phyloP scores from a whole-genome alignment of 2,329 filamentous ascomycete genomes.

The Coniochaeta hoffmannii region DNA sequence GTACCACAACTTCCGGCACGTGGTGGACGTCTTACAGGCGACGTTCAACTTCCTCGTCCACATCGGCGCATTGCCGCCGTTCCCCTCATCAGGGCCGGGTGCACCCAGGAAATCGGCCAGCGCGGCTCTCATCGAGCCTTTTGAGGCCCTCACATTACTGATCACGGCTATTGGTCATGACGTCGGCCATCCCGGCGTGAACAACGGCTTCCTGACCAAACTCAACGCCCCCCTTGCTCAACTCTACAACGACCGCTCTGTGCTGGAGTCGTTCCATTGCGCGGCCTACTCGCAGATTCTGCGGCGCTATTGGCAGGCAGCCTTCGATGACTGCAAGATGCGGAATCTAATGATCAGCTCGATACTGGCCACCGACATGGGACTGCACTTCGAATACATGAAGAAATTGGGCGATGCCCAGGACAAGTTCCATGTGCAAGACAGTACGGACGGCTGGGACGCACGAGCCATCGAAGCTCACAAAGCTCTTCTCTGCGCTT shows the following conservation, averaged over 20 bases:
- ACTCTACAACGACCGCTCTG: slow-evolving; percentile 93
- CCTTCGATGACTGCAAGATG: slow-evolving; percentile 72
- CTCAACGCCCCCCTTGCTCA: slow-evolving; percentile 90
- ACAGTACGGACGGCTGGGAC: slow-evolving; percentile 66
- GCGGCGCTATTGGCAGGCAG: slow-evolving; percentile 80
- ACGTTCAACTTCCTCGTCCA: slow-evolving; percentile 83
- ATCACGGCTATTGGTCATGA: slow-evolving; percentile 97
- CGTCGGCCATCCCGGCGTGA: slow-evolving; percentile 94
- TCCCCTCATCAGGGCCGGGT: slow-evolving; percentile 33
- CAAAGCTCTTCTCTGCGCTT: slow-evolving; percentile 73
- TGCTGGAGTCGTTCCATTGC: slow-evolving; percentile 95
- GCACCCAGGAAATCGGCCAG: slow-evolving; percentile 51
- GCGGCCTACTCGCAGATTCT: slow-evolving; percentile 95
- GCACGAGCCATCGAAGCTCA: slow-evolving; percentile 68
- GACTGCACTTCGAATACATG: slow-evolving; percentile 95
- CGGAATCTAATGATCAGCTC: slow-evolving; percentile 91
- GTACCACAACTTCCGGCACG: slow-evolving; percentile 97
- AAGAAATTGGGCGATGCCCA: slow-evolving; percentile 75
- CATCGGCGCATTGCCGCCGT: slow-evolving; percentile 68
- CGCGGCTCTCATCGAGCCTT: slow-evolving; percentile 69
- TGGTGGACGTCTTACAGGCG: slow-evolving; percentile 91
- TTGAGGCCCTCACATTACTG: slow-evolving; percentile 81
- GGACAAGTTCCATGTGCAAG: slow-evolving; percentile 63
- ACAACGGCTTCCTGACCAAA: slow-evolving; percentile 91
- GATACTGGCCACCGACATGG: slow-evolving; percentile 98